Evolutionary conservation across 768 basidiomycete species (phyloP), one percentile per base, ranked within the genome.

Genomic region (Suillus bovinus): DNA sequence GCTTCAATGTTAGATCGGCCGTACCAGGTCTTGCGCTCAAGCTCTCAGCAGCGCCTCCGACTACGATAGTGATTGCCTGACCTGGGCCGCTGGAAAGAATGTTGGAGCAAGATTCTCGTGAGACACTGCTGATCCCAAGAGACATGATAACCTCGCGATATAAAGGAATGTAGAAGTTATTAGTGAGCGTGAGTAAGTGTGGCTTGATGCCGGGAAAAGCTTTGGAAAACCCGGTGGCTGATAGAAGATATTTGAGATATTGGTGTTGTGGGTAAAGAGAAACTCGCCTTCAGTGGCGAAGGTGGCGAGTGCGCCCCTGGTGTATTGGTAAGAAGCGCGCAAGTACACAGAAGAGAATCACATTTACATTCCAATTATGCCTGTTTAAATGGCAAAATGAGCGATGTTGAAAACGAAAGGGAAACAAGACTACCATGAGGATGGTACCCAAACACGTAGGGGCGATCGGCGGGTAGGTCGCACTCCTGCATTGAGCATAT

Each of bases 391-490:
- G 11, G 6, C 20, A 22, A 10, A 49, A 59, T 69, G 14, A 71
- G 64, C 47, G 4, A 22, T 11, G 24, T 16, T 39, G 6, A 22
- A 13, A 1, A 33, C 39, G 58, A 59, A 11, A 62, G 44, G 42
- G 14, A 29, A 24, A 16, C 4, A 47, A 50, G 33, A 63, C 24
- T 39, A 63, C 96, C 97, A 76, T 99, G 97, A 20, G 97, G 97
- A 75, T 99, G 97, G 75, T 98, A 98, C 9, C 96, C 97, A 76
- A 99, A 99, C 16, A 99, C 84, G 77, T 99, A 99, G 22, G 93
- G 89, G 65, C 95, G 80, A 73, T 97, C 93, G 13, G 96, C 80
- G 0, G 96, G 94, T 27, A 99, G 82, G 66, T 96, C 93, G 39
- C 86, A 89, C 77, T 94, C 94, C 94, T 61, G 58, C 17, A 24